Conservation (phyloP, 768 basidiomycete genomes). For the Gyrodon lividus region DNA sequence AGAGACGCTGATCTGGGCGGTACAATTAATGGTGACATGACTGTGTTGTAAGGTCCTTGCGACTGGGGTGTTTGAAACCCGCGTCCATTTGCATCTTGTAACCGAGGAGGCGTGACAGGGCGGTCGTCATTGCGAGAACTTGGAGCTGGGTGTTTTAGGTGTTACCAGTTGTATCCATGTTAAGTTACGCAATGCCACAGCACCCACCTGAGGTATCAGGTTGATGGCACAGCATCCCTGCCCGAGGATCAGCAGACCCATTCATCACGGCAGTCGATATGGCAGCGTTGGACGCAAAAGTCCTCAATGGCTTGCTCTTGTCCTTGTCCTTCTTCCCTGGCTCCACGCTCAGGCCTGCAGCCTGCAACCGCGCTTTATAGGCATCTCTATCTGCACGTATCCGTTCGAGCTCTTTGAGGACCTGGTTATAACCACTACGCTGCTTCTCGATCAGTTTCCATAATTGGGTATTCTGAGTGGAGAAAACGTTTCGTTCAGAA, state of each 20-base stretch:
- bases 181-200: background rate
- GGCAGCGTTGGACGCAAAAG: conserved; percentile 24
- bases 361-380: conserved; percentile 38
- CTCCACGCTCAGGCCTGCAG: conserved; percentile 41
- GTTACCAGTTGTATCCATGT: background rate
- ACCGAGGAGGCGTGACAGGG: conserved; percentile 18
- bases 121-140: conserved; percentile 21
- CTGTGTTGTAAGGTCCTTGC: background rate
- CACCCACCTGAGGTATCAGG: conserved; percentile 38
- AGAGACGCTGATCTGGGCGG: conserved; percentile 26
- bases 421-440: conserved; percentile 72
- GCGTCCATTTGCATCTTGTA: conserved; percentile 9
- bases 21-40: conserved; percentile 11
- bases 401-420: conserved; percentile 83
- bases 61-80: conserved; percentile 9
- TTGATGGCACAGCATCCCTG: conserved; percentile 19
- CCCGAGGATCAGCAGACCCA: conserved; percentile 25
- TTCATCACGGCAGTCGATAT: conserved; percentile 18
- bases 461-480: conserved; percentile 83
- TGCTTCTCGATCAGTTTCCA: conserved; percentile 97
- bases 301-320: conserved; percentile 14
- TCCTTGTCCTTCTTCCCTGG: conserved; percentile 30
- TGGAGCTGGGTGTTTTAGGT: background rate
- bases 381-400: conserved; percentile 78
- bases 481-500: conserved; percentile 76